Base-by-base conservation (phyloP, 345 rosid species). In the Toxicodendron radicans region DNA sequence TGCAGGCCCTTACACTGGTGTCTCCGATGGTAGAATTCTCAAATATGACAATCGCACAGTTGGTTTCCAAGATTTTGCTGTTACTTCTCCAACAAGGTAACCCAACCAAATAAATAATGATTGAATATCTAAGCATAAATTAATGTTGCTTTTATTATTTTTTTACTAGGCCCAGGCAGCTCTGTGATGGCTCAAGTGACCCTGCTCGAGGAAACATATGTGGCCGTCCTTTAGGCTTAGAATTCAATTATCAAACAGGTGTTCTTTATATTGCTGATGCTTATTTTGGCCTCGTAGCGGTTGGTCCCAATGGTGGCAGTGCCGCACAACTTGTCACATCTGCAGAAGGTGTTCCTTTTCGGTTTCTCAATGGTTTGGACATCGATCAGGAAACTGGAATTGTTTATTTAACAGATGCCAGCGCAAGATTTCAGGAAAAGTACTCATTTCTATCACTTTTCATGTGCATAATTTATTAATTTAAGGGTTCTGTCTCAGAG, bases 231-330 rank as follows among this genome's bases (percentile, higher is more conserved):
- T 71, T 83, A 41, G 89, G 89, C 38, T 60, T 83, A 64, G 61
- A 75, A n/a, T 79, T 86, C 68, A 30, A 74, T 45, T 41, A 48
- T 23, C 56, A 66, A 17, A 80, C 75, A 54, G 86, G 80, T 38
- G 71, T 85, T 49, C 71, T 87, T 2, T 85, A 80, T 64, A 77
- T 83, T 38, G 82, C 85, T 33, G 87, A 86, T 76, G 87, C 90
- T 30, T 84, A 70, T 5, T 75, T 70, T 59, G 88, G 90, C 14
- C 76, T 87, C 8, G 77, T 78, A 32, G 71, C 52, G 16, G 83
- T 87, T 51, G 62, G 87, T 13, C 79, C 83, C 1, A 49, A 72
- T 8, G 88, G 91, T 4, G 90, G 87, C 11, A 33, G 74, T 27
- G 84, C 90, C 60, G 79, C 81, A 24, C 59, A 57, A 58, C 32